Evolutionary conservation across 164 flowering plant genomes (phyloP), one percentile per base, ranked within the genome.

Genomic region (Stephania japonica): DNA sequence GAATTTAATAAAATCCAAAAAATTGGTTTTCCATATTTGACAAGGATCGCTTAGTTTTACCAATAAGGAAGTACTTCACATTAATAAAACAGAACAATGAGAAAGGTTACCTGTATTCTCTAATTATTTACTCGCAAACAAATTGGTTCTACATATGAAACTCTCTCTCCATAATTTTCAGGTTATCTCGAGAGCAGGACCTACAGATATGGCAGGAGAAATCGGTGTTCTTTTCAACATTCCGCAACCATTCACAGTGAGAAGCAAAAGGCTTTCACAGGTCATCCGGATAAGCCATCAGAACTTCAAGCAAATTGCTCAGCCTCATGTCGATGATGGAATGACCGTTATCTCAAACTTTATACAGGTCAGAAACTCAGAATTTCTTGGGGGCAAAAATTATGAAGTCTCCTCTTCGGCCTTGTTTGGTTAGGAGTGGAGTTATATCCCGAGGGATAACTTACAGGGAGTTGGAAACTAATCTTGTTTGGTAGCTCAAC

Each of bases 231-330:
- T 93, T 67, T 81, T 93, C 82, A 93, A 91, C 79, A 84, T 85
- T 75, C 94, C 92, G 42, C 98, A 93, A 76, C 98, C 94, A 72
- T 93, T 86, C 77, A 92, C 96, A 66, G 89, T 92, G 79, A 87
- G 96, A 80, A 92, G 89, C 59, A 93, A 75, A 83, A 86, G 92
- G 77, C 90, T 90, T 50, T 91, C 90, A 67, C 98, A 92, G 79
- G 90, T 91, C 47, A 80, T 92, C 47, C 78, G 94, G 69, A 86
- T 90, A 27, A 88, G 94, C 75, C 96, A 92, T 81, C 88, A 83
- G 67, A 81, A 86, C 71, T 88, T 92, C 84, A 92, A 91, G 86
- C 84, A 89, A 83, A 73, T 88, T 80, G 76, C 87, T 78, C 89
- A 88, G 76, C 86, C 86, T 62, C 74, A 84, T 23, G 78, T 61